These are phyloP conservation scores for Durio zibethinus DNA, from an alignment of 345 rosid species.

Conservation along the genomic window DNA sequence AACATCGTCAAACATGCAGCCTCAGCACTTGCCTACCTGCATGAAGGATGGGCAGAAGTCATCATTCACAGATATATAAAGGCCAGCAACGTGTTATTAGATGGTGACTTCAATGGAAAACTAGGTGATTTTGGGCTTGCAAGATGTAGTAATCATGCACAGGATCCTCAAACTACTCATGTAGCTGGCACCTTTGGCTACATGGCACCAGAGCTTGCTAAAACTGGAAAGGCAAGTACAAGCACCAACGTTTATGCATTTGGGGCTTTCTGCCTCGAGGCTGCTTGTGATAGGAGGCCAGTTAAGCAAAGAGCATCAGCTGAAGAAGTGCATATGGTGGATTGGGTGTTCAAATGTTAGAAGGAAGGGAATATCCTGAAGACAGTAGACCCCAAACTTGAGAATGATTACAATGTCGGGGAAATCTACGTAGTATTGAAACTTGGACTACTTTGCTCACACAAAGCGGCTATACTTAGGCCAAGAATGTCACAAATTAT, in stretches of 20 bases:
- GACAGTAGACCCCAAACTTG: conserved; percentile 45
- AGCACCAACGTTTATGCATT: conserved; percentile 63
- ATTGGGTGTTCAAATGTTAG: conserved; percentile 36
- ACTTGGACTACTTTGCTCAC: conserved; percentile 60
- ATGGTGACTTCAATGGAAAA: conserved; percentile 50
- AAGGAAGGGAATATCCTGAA: conserved; percentile 31
- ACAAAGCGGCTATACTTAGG: conserved; percentile 18
- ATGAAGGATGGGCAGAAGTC: conserved; percentile 65
- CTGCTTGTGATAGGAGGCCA: conserved; percentile 54
- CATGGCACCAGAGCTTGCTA: conserved; percentile 64
- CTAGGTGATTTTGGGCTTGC: conserved; percentile 81
- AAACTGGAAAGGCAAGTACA: conserved; percentile 58
- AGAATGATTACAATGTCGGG: conserved; percentile 21
- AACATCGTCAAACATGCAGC: conserved; percentile 36
- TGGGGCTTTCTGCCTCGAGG: conserved; percentile 57
- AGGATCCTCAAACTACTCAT: conserved; percentile 21
- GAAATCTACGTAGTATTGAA: conserved; percentile 49
- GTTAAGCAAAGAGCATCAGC: conserved; percentile 22
- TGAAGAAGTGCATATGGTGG: conserved; percentile 31
- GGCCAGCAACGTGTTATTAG: conserved; percentile 69
- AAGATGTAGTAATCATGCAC: conserved; percentile 53
- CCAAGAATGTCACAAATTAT: neutral
- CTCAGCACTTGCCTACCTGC: conserved; percentile 49
- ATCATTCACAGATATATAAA: conserved; percentile 74
- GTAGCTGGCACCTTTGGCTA: conserved; percentile 53